Evolutionary conservation across 148 eudicot species (phyloP).

Genomic region (Spergularia marina): DNA sequence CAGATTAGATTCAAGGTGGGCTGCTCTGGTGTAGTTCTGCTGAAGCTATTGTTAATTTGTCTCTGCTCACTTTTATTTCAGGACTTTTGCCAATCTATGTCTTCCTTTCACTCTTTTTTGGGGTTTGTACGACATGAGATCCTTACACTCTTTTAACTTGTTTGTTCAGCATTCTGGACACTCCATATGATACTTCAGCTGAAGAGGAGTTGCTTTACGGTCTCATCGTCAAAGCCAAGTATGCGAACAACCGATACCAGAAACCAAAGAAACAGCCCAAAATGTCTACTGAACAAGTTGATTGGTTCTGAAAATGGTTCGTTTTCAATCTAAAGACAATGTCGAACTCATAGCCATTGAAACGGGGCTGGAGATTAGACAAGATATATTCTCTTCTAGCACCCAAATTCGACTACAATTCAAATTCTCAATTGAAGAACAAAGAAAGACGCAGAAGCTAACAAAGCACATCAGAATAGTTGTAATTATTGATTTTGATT

Average conservation of each 20-base stretch:
- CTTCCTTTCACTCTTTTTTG: too few species aligned
- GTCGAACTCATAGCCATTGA: neutral
- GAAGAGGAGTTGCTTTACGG: constrained; percentile 87
- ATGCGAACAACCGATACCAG: constrained; percentile 72
- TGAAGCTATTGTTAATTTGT: too few species aligned
- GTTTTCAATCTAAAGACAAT: neutral
- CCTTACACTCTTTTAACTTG: neutral
- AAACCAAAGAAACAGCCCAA: constrained; percentile 68
- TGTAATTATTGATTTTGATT: too few species aligned
- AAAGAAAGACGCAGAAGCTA: too few species aligned
- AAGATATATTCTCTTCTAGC: too few species aligned
- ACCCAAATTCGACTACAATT: too few species aligned
- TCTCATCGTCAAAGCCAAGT: constrained; percentile 76
- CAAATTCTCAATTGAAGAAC: too few species aligned
- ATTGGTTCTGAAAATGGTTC: constrained; percentile 43
- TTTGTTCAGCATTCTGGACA: constrained; percentile 50
- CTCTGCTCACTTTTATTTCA: too few species aligned
- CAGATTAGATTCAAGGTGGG: neutral
- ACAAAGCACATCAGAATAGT: too few species aligned
- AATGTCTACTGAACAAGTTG: constrained; percentile 60
- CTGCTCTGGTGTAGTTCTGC: too few species aligned
- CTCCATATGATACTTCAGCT: constrained; percentile 79
- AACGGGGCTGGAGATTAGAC: neutral
- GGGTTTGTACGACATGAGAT: too few species aligned
- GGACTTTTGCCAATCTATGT: too few species aligned